A percentile compares a stretch with the other conserved stretches of the same genome.
Conservation (phyloP, 139 green algal species). For the Chlorella sp. region DNA sequence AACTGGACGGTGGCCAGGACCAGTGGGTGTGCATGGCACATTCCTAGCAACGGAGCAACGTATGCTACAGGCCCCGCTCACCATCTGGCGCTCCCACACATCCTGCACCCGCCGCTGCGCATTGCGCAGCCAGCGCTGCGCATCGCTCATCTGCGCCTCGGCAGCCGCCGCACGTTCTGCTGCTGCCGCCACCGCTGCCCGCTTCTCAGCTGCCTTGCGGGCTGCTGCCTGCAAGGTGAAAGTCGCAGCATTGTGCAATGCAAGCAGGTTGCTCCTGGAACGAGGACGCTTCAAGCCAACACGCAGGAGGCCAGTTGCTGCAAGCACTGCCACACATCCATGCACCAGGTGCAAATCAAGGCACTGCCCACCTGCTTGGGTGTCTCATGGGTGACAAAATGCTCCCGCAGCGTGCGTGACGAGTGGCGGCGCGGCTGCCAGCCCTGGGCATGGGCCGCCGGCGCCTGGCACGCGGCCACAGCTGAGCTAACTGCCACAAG, state of each 20-base stretch:
- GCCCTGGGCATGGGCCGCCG: not conserved
- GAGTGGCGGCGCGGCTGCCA: conserved; percentile 20
- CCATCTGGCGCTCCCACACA: not conserved
- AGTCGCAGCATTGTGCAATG: not conserved
- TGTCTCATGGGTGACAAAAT: not conserved
- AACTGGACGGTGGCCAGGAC: not conserved
- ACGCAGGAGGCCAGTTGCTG: too few relatives aligned
- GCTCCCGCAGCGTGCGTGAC: not conserved
- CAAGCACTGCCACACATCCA: not conserved
- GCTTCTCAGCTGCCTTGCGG: not conserved
- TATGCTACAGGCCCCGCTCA: too few relatives aligned
- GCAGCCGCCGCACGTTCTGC: not conserved
- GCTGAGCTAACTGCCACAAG: not conserved
- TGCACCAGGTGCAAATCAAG: not conserved
- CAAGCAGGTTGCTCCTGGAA: not conserved
- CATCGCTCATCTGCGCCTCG: not conserved
- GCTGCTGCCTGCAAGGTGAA: not conserved
- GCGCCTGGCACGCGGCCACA: not conserved
- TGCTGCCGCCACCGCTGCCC: not conserved
- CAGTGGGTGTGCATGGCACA: not conserved
- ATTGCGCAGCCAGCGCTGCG: not conserved
- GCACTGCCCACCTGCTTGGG: conserved; percentile 2
- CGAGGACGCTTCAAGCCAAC: too few relatives aligned
- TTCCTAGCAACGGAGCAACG: too few relatives aligned
- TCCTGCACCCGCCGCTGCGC: not conserved